These are phyloP conservation scores for Leccinum pachyderme DNA, from an alignment of 1,284 basidiomycete genomes.

Conservation along the genomic window DNA sequence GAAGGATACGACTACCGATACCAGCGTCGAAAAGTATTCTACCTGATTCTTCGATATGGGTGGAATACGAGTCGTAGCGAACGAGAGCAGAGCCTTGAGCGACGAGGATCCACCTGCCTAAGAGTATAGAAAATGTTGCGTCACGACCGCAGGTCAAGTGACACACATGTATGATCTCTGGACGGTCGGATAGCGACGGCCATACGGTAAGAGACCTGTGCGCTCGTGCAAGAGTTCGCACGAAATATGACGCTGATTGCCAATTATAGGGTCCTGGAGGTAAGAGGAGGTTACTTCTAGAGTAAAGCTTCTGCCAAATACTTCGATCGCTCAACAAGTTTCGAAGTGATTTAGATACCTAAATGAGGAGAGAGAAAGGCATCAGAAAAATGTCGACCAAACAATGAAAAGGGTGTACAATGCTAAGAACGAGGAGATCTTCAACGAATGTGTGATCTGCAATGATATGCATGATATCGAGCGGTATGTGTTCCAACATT, in stretches of 20 bases:
- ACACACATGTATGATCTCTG: not conserved
- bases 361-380: not conserved
- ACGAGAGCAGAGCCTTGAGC: slow-evolving; percentile 4
- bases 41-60: not conserved
- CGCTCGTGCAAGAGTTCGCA: slow-evolving; percentile 3
- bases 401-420: not conserved
- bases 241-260: slow-evolving; percentile 7
- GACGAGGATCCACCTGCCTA: slow-evolving; percentile 6
- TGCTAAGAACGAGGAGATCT: not conserved
- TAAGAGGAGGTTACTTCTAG: not conserved
- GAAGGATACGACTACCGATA: not conserved
- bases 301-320: slow-evolving; percentile 6
- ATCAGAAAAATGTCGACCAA: not conserved
- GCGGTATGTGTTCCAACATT: slow-evolving; percentile 4
- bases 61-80: slow-evolving; percentile 9
- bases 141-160: not conserved
- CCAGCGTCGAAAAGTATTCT: not conserved
- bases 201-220: slow-evolving; percentile 7
- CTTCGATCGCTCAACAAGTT: slow-evolving; percentile 4
- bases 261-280: slow-evolving; percentile 10
- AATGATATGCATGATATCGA: slow-evolving; percentile 7
- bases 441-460: not conserved
- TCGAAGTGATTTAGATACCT: slow-evolving; percentile 10
- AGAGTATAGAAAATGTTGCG: slow-evolving; percentile 2
- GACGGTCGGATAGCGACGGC: slow-evolving; percentile 1